Base-by-base conservation (phyloP, 2,329 filamentous ascomycete genomes). In the Rhinocladiella similis region DNA sequence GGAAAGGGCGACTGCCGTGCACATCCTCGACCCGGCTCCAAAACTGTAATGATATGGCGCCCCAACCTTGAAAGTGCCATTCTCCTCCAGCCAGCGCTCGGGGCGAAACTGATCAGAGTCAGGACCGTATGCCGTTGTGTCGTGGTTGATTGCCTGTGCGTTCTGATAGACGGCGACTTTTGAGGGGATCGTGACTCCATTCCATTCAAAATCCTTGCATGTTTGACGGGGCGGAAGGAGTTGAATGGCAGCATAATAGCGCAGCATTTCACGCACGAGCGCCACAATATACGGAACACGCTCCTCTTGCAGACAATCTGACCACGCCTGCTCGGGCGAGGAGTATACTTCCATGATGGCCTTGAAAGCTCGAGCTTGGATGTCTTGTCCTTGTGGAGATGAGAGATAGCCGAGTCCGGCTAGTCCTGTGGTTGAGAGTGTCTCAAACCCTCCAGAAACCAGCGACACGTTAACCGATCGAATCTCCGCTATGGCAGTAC, bases 1-100 rank as follows among this genome's bases (percentile, higher is more conserved):
- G 2, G 63, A 61, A 45, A 65, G 63, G 43, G 56, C 60, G 19
- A 63, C 49, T 5, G 61, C 61, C 3, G 61, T 62, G 33, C 61
- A 63, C 48, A 58, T 56, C 13, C 60, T 45, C 7, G 54, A 50
- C 2, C 61, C 61, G 3, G 60, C 61, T 1, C 61, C 61, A 41
- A 48, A 63, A 2, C 60, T 51, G 16, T 55, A 61, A 7, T 63
- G 61, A 27, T 63, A 61, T 18, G 61, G 61, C 2, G 60, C 14
- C 6, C 14, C 14, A n/a, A 39, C 36, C 5, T n/a, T 18, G 18
- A 39, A 39, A 14, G 36, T n/a, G 14, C 14, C 18, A 14, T 39
- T 13, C 36, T 39, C 36, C 7, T 14, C 18, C 22, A 25, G 22
- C 36, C 36, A 39, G 3, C 36, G 14, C 18, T 39, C 36, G 18